phyloP scores from a whole-genome alignment of 306 rosid species.

The Prunus mongolica region DNA sequence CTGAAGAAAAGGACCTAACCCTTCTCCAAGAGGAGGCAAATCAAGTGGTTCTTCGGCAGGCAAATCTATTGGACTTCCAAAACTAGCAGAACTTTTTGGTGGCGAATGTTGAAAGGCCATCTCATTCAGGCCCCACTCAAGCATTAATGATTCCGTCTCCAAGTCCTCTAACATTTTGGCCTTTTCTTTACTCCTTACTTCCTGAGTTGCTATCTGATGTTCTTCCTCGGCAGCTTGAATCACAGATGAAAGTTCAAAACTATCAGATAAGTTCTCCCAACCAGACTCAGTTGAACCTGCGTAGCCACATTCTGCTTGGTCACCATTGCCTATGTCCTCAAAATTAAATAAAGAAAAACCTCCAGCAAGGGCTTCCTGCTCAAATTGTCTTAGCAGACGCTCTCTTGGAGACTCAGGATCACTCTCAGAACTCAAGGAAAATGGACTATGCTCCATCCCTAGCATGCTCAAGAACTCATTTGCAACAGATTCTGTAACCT shows the following conservation, averaged over 20 bases:
- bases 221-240: constrained; percentile 46
- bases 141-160: constrained; percentile 87
- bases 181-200: constrained; percentile 44
- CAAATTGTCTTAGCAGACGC: constrained; percentile 75
- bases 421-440: constrained; percentile 54
- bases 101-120: constrained; percentile 79
- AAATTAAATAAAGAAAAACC: constrained; percentile 70
- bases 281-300: constrained; percentile 30
- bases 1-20: constrained; percentile 73
- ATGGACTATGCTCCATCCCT: constrained; percentile 58
- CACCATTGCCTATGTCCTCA: constrained; percentile 23
- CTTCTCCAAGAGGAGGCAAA: constrained; percentile 82
- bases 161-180: constrained; percentile 70
- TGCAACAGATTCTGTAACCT: constrained; percentile 59
- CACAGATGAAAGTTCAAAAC: constrained; percentile 32
- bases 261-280: constrained; percentile 34
- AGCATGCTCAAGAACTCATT: constrained; percentile 70
- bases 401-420: constrained; percentile 91
- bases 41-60: constrained; percentile 44
- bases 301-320: constrained; percentile 29
- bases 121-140: constrained; percentile 82
- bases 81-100: constrained; percentile 42
- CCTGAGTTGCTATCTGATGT: constrained; percentile 38
- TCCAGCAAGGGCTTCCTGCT: constrained; percentile 62
- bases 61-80: constrained; percentile 63